A percentile compares a stretch with the other conserved stretches of the same genome.
These are phyloP conservation scores for Amanita thiersii DNA, from an alignment of 768 basidiomycete genomes.

Conservation along the genomic window DNA sequence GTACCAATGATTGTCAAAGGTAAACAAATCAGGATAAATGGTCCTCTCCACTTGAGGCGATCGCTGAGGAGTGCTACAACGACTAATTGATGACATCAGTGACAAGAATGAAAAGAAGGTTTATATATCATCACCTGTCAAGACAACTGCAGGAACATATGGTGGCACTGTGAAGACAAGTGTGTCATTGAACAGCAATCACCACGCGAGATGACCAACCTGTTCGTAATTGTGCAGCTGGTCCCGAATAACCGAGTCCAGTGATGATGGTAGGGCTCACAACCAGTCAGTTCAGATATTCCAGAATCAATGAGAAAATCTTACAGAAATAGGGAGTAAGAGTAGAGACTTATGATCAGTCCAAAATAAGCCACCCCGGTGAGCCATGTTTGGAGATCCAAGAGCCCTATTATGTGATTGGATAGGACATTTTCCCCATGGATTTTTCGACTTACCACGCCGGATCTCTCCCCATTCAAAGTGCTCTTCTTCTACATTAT, in stretches of 20 bases:
- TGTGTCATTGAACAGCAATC: background rate
- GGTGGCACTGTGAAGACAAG: conserved; percentile 35
- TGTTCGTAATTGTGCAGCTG: conserved; percentile 46
- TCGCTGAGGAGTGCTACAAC: background rate
- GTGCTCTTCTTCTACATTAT: background rate
- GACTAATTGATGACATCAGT: background rate
- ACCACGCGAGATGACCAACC: conserved; percentile 23
- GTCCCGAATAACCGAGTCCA: conserved; percentile 48
- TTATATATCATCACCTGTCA: conserved; percentile 32
- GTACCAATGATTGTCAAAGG: conserved; percentile 1
- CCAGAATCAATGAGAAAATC: background rate
- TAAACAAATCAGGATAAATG: no score
- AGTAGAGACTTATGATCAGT: background rate
- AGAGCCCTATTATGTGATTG: background rate
- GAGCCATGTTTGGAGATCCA: conserved; percentile 8
- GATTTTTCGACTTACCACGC: conserved; percentile 1
- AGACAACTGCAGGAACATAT: conserved; percentile 49
- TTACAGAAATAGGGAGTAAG: background rate
- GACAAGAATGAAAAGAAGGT: no score
- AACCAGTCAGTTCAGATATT: background rate
- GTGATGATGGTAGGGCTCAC: conserved; percentile 66
- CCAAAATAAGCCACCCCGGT: conserved; percentile 5
- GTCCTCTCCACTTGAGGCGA: no score
- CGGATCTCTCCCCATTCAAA: conserved; percentile 8
- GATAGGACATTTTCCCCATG: background rate